Conservation (phyloP, 805 yeast species). For the Barnettozyma pratensis region DNA sequence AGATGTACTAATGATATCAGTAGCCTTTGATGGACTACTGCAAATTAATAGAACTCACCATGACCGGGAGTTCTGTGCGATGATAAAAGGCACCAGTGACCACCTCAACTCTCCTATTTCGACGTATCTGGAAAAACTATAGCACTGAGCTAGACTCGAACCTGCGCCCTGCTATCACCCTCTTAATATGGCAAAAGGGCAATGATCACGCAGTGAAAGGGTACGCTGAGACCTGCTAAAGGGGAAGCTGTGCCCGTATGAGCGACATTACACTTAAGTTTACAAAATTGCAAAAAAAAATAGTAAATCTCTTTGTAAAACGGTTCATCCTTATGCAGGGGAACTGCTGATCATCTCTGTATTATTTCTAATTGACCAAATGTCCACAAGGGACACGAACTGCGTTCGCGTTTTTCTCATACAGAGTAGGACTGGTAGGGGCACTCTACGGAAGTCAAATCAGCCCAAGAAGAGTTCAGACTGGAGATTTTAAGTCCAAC, state of each 20-base stretch:
- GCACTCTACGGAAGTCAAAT: neutral
- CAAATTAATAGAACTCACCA: too few relatives aligned
- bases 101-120: too few relatives aligned
- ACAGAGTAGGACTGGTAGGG: neutral
- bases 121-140: too few relatives aligned
- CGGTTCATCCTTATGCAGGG: conserved; percentile 99
- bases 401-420: neutral
- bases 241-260: too few relatives aligned
- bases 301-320: conserved; percentile 98
- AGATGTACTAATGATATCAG: too few relatives aligned
- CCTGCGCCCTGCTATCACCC: neutral
- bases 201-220: neutral
- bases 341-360: conserved; percentile 99
- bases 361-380: conserved; percentile 99
- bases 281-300: conserved; percentile 17
- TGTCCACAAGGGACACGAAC: conserved; percentile 59
- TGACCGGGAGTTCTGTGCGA: too few relatives aligned
- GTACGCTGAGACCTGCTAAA: too few relatives aligned
- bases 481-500: too few relatives aligned
- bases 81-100: too few relatives aligned
- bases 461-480: too few relatives aligned
- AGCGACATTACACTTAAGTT: neutral
- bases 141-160: neutral
- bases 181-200: neutral
- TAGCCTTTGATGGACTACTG: too few relatives aligned